Evolutionary conservation across 345 rosid species (phyloP).

Genomic region (Aquilaria malaccensis): DNA sequence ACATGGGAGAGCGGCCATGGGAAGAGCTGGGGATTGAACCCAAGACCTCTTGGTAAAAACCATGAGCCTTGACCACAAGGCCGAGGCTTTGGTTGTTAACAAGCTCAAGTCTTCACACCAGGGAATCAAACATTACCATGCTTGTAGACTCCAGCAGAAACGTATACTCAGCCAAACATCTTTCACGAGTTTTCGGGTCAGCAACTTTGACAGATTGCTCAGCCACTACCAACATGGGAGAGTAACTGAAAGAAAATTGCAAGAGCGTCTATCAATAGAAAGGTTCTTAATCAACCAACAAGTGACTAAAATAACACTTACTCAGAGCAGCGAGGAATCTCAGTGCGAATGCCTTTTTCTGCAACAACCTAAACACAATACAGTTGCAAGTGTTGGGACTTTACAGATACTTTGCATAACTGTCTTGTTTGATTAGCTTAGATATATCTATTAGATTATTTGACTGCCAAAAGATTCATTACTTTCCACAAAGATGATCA

Average conservation of each 20-base stretch:
- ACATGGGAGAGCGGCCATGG: no score
- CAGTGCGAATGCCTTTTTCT: slow-evolving; percentile 52
- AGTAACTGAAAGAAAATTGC: slow-evolving; percentile 29
- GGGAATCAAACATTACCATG: slow-evolving; percentile 34
- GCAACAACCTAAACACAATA: slow-evolving; percentile 51
- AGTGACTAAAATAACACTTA: slow-evolving; percentile 38
- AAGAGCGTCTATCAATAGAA: not conserved
- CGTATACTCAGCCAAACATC: slow-evolving; percentile 58
- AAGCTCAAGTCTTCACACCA: no score
- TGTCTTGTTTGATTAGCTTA: no score
- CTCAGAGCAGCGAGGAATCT: slow-evolving; percentile 61
- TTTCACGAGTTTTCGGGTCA: slow-evolving; percentile 53
- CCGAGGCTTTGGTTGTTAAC: no score
- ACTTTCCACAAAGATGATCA: no score
- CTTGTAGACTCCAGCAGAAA: slow-evolving; percentile 55
- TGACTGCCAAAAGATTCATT: no score
- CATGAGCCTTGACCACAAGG: no score
- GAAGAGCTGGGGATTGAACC: no score
- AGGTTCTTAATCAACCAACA: slow-evolving; percentile 10
- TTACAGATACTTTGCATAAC: no score
- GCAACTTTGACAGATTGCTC: slow-evolving; percentile 54
- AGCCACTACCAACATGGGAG: slow-evolving; percentile 52
- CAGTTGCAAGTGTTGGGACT: slow-evolving; percentile 16
- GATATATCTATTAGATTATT: no score
- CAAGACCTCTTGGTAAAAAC: no score